These are phyloP conservation scores for Clathrus columnatus DNA, from an alignment of 768 basidiomycete species.

Conservation along the genomic window DNA sequence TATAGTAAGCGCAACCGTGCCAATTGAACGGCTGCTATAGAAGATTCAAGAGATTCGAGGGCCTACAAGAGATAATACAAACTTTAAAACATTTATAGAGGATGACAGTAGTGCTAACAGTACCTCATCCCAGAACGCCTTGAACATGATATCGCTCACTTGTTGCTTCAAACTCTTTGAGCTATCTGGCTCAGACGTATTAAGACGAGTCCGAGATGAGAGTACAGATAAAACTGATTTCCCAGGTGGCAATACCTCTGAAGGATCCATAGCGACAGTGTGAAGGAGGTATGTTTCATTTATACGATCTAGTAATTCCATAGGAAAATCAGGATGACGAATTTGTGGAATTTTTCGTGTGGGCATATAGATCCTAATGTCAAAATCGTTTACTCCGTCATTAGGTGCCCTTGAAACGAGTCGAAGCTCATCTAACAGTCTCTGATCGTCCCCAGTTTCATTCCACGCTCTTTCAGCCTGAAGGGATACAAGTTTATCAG, in stretches of 20 bases:
- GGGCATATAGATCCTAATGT: neutral
- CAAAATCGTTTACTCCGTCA: neutral
- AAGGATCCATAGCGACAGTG: slow-evolving; percentile 54
- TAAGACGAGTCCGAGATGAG: slow-evolving; percentile 20
- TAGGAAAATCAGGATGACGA: neutral
- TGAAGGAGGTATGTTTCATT: slow-evolving; percentile 61
- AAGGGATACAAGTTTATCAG: neutral
- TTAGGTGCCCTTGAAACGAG: neutral
- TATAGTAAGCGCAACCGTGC: slow-evolving; percentile 50
- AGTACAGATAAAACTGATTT: slow-evolving; percentile 66
- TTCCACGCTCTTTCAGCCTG: slow-evolving; percentile 3
- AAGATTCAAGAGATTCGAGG: slow-evolving; percentile 43
- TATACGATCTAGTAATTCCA: slow-evolving; percentile 45
- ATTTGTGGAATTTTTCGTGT: neutral
- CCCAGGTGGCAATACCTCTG: slow-evolving; percentile 54
- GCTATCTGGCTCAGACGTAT: slow-evolving; percentile 14
- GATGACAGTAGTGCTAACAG: slow-evolving; percentile 1
- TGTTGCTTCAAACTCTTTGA: slow-evolving; percentile 35
- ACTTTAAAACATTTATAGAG: neutral
- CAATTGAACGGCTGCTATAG: slow-evolving; percentile 51
- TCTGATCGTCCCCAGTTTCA: neutral
- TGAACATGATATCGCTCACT: slow-evolving; percentile 41
- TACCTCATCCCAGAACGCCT: slow-evolving; percentile 72
- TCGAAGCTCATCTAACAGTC: neutral
- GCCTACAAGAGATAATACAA: slow-evolving; percentile 36